A percentile compares a stretch with the other conserved stretches of the same genome.
Evolutionary conservation across 2,329 filamentous ascomycete species (phyloP).

Genomic region (Sporothrix protearum): DNA sequence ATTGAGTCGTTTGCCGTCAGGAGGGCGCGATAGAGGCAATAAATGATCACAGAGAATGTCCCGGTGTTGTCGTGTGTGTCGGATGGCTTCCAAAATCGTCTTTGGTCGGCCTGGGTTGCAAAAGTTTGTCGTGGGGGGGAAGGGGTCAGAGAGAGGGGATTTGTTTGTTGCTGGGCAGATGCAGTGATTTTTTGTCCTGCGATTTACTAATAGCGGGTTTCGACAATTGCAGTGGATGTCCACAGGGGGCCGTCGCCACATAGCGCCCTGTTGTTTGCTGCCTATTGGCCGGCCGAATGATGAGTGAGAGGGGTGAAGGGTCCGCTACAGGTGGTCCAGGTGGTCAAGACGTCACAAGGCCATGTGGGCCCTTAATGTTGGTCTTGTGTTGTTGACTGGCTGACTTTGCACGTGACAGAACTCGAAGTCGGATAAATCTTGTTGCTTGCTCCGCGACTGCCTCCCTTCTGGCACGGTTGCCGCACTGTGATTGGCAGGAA

Average conservation of each 20-base stretch:
- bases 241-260: conserved; percentile 16
- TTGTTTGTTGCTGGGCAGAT: conserved; percentile 18
- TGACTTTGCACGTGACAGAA: background rate
- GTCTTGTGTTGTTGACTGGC: background rate
- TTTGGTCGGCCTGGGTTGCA: background rate
- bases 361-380: background rate
- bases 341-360: conserved; percentile 15
- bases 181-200: conserved; percentile 2
- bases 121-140: background rate
- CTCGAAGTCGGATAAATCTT: background rate
- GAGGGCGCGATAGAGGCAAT: background rate
- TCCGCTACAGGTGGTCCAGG: conserved; percentile 5
- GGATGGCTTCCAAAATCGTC: background rate
- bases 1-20: background rate
- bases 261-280: conserved; percentile 10
- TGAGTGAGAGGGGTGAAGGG: conserved; percentile 1
- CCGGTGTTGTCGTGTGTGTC: background rate
- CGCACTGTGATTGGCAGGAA: conserved; percentile 19
- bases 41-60: background rate
- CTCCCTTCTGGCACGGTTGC: background rate
- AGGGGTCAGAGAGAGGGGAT: conserved; percentile 5
- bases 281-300: conserved; percentile 16
- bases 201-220: conserved; percentile 14
- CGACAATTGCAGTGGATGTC: conserved; percentile 14
- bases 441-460: background rate